Evolutionary conservation across 2,329 filamentous ascomycete genomes (phyloP).

Genomic region (Didymella exigua): DNA sequence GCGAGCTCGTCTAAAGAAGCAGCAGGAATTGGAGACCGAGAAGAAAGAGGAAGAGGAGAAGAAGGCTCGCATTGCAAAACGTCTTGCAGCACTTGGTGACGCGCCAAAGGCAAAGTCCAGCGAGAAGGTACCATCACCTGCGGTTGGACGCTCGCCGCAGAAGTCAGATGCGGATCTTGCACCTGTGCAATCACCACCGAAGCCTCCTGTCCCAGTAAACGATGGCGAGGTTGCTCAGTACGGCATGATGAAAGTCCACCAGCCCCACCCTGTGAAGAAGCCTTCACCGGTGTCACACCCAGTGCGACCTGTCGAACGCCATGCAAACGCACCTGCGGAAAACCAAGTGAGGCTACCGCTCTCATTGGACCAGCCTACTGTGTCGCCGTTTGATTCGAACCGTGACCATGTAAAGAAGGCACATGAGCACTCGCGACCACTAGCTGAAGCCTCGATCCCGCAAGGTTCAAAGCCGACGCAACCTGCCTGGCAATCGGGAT

Average conservation of each 20-base stretch:
- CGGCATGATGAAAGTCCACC: slow-evolving; percentile 67
- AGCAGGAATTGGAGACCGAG: slow-evolving; percentile 61
- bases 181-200: slow-evolving; percentile 56
- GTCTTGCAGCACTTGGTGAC: slow-evolving; percentile 72
- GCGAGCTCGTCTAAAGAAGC: slow-evolving; percentile 70
- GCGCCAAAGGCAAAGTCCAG: slow-evolving; percentile 49
- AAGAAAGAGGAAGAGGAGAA: slow-evolving; percentile 74
- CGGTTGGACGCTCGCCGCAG: slow-evolving; percentile 45
- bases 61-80: slow-evolving; percentile 72
- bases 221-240: slow-evolving; percentile 64
- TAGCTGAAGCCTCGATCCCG: slow-evolving; percentile 21
- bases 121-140: slow-evolving; percentile 46
- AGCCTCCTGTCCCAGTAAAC: slow-evolving; percentile 63
- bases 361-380: slow-evolving; percentile 25
- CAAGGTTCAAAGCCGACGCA: slow-evolving; percentile 33
- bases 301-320: slow-evolving; percentile 24
- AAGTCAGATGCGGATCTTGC: slow-evolving; percentile 52
- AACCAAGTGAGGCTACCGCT: slow-evolving; percentile 25
- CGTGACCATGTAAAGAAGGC: slow-evolving; percentile 27
- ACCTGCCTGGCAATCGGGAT: slow-evolving; percentile 35
- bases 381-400: slow-evolving; percentile 26
- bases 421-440: slow-evolving; percentile 23
- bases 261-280: slow-evolving; percentile 57
- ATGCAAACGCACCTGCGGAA: slow-evolving; percentile 28
- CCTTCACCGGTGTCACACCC: slow-evolving; percentile 21